These are phyloP conservation scores for Arthrinium phaeospermum DNA, from an alignment of 2,329 filamentous ascomycete genomes.

Conservation along the genomic window DNA sequence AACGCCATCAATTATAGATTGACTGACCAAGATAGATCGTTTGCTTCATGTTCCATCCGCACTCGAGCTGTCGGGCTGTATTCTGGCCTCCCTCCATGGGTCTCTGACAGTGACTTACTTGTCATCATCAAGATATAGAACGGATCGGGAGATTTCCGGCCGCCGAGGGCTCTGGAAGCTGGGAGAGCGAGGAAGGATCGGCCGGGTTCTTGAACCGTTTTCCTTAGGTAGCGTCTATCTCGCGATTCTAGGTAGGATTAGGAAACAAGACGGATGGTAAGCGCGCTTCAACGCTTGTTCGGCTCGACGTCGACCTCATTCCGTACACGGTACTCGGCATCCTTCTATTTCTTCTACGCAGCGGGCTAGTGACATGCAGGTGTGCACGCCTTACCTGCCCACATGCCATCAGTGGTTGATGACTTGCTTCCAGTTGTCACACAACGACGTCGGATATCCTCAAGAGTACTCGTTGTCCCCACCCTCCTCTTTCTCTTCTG, in stretches of 20 bases:
- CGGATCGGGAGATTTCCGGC: neutral
- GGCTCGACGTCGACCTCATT: neutral
- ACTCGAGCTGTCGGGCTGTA: neutral
- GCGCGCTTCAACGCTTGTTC: neutral
- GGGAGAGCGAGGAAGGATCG: neutral
- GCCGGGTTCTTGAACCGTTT: neutral
- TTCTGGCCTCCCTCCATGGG: neutral
- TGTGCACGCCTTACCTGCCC: neutral
- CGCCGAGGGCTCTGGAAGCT: neutral
- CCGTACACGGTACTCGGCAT: conserved; percentile 1
- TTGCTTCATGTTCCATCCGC: neutral
- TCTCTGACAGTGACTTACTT: neutral
- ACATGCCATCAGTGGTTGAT: neutral
- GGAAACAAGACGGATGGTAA: neutral
- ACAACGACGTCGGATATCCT: neutral
- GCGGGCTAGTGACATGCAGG: neutral
- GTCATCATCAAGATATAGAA: neutral
- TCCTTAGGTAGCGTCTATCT: no score
- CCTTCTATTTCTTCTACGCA: conserved; percentile 9
- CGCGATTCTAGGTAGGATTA: neutral
- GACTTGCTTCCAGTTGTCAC: neutral
- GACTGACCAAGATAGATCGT: neutral
- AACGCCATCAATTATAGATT: conserved; percentile 6
- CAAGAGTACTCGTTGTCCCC: neutral
- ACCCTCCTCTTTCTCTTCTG: neutral